These are phyloP conservation scores for Xylariaceae sp. DNA, from an alignment of 2,329 filamentous ascomycete genomes.

Conservation along the genomic window DNA sequence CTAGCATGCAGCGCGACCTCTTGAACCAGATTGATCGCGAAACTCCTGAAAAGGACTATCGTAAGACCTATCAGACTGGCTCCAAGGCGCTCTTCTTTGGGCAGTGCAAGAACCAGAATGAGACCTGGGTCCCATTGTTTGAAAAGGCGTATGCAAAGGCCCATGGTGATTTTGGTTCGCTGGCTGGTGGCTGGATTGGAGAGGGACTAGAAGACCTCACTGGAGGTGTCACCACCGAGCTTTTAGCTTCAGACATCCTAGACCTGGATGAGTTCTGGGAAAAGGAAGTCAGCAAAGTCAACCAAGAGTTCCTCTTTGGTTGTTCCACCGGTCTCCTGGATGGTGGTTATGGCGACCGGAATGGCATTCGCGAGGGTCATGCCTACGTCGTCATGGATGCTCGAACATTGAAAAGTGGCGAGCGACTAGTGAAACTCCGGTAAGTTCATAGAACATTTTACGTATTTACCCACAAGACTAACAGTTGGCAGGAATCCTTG, in stretches of 20 bases:
- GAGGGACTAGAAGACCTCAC: constrained; percentile 66
- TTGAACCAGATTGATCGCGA: constrained; percentile 78
- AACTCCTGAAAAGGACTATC: constrained; percentile 74
- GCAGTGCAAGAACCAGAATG: constrained; percentile 75
- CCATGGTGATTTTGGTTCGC: constrained; percentile 77
- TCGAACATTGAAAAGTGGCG: constrained; percentile 56
- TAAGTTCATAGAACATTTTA: constrained; percentile 23
- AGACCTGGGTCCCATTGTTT: constrained; percentile 81
- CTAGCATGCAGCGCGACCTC: constrained; percentile 74
- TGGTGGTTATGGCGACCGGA: constrained; percentile 65
- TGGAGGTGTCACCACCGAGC: constrained; percentile 73
- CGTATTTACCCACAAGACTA: constrained; percentile 5
- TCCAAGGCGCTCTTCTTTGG: constrained; percentile 81
- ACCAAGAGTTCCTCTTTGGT: constrained; percentile 80
- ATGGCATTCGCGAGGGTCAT: constrained; percentile 64
- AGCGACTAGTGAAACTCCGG: constrained; percentile 63
- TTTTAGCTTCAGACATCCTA: constrained; percentile 74
- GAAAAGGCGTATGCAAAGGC: constrained; percentile 88
- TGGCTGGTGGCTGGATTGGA: constrained; percentile 74
- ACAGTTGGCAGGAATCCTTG: constrained; percentile 58
- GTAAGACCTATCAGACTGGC: constrained; percentile 74
- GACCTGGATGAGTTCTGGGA: constrained; percentile 85
- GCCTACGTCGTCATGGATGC: constrained; percentile 69
- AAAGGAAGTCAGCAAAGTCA: constrained; percentile 80
- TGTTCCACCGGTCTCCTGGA: constrained; percentile 70